Evolutionary conservation across 192 early-diverging fungal genomes (phyloP), one percentile per base, ranked within the genome.

Genomic region (Backusella parvicylindrica): DNA sequence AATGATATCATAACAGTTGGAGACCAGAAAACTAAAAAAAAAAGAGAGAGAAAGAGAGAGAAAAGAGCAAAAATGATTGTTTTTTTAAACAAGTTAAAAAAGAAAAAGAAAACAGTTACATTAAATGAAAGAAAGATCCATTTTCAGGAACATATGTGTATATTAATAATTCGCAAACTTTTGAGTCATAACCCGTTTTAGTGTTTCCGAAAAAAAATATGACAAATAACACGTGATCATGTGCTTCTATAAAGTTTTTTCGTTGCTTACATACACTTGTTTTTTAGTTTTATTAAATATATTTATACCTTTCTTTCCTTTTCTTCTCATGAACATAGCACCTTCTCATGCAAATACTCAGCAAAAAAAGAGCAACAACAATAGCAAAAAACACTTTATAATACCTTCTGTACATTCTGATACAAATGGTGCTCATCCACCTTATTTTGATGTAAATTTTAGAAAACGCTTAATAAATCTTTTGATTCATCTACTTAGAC

Each of bases 401-500:
- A 26, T 60, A 60, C 53, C 53, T 60, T 60, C 53, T 26, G 53
- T 26, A 28, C 53, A 60, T 28, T 60, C 53, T 3, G 53, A 60
- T 60, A 12, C 23, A 12, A 60, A 60, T 60, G 53, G 53, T 2
- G 53, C 53, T 60, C 53, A 70, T 56, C 79, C 79, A 8, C 79
- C 79, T 23, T 77, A 74, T 28, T 70, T 81, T 56, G 79, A 81
- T 67, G 79, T 80, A 80, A 68, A 38, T 32, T 16, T 43, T 23
- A 9, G n/a, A 6, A 8, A 12, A 12, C 11, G 21, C n/a, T 21
- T 49, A n/a, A 50, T 60, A 41, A 43, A 56, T 40, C 35, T 3
- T 13, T 26, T n/a, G 2, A 26, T 43, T 68, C 67, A 28, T 73
- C 65, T 21, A 40, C 41, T 21, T 21, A 26, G 23, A 31, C 9